These are phyloP conservation scores for Poa annua DNA, from an alignment of 176 grass and related monocot species.

Conservation along the genomic window DNA sequence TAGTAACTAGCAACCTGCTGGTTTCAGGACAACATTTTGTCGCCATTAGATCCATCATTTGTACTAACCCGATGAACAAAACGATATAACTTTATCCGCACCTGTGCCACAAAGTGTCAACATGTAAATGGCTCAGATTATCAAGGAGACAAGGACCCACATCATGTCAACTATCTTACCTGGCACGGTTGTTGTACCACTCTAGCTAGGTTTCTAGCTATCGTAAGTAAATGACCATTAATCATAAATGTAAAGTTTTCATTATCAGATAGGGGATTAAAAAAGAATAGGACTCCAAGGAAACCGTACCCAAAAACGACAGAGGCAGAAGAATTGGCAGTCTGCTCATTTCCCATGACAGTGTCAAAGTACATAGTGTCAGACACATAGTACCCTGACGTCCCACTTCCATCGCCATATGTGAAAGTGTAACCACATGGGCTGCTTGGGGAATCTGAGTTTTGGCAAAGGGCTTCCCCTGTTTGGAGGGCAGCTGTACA, in stretches of 20 bases:
- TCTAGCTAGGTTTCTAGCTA: slow-evolving; percentile 29
- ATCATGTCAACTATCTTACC: slow-evolving; percentile 25
- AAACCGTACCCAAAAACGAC: slow-evolving; percentile 90
- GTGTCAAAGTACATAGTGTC: slow-evolving; percentile 81
- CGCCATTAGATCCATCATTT: slow-evolving; percentile 23
- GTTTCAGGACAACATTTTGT: slow-evolving; percentile 27
- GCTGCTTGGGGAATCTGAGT: slow-evolving; percentile 44
- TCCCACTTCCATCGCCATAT: slow-evolving; percentile 95
- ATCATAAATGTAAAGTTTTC: background rate
- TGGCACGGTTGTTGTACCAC: slow-evolving; percentile 12
- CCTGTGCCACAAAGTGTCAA: slow-evolving; percentile 31
- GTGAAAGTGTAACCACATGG: slow-evolving; percentile 85
- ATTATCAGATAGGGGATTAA: slow-evolving; percentile 17
- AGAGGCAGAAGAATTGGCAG: slow-evolving; percentile 80
- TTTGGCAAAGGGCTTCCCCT: slow-evolving; percentile 78
- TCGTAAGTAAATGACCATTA: slow-evolving; percentile 13
- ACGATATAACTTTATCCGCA: slow-evolving; percentile 1
- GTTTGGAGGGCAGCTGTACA: slow-evolving; percentile 76
- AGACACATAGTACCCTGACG: slow-evolving; percentile 89
- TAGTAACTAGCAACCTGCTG: slow-evolving; percentile 31
- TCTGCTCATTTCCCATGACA: slow-evolving; percentile 68
- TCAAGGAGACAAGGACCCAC: slow-evolving; percentile 4
- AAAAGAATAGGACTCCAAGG: slow-evolving; percentile 5
- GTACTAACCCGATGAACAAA: slow-evolving; percentile 42
- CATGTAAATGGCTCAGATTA: slow-evolving; percentile 35